Evolutionary conservation across 208 protist genomes (phyloP), one percentile per base, ranked within the genome.

Genomic region (Wallacemonas collosoma): DNA sequence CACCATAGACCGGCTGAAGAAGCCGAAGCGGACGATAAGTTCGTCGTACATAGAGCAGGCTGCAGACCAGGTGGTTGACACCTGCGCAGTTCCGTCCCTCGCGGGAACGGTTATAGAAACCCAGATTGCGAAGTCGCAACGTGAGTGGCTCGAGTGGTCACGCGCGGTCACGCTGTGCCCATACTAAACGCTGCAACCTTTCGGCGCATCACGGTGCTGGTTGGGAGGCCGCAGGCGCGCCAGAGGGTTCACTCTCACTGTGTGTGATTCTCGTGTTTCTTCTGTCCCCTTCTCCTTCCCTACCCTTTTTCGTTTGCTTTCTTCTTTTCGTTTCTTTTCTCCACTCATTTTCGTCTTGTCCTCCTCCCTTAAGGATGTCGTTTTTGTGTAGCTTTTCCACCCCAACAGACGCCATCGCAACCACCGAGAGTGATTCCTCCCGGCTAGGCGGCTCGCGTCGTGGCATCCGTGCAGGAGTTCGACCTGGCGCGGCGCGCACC

Each of bases 31-130:
- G 4, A 39, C 4, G 5, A 6, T 8, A 3, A 12, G 4, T 45
- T n/a, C 60, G 50, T 35, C 26, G 1, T 26, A 12, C 60, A 65
- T 65, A 65, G 60, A 65, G 26, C 41, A 65, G 26, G 14, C 60
- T 38, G 14, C 51, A 6, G 8, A 14, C 4, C 36, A 62, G 36
- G 7, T 12, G 38, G 35, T 1, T 4, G 8, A 26, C 54, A 17
- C 14, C 54, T 26, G 15, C 38, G n/a, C 47, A 3, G 35, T 56
- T 8, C 48, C 61, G 41, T 86, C 81, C 40, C 77, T 86, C 4
- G 80, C 77, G 3, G 77, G 73, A 48, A 78, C 77, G 2, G 68
- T 86, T 61, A 82, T 86, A 72, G 81, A 82, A 64, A 61, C 40
- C 2, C 77, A 79, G 63, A 82, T 80, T 35, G 60, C 72, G 35